Evolutionary conservation across 768 basidiomycete species (phyloP).

Genomic region (Trametes meyenii): DNA sequence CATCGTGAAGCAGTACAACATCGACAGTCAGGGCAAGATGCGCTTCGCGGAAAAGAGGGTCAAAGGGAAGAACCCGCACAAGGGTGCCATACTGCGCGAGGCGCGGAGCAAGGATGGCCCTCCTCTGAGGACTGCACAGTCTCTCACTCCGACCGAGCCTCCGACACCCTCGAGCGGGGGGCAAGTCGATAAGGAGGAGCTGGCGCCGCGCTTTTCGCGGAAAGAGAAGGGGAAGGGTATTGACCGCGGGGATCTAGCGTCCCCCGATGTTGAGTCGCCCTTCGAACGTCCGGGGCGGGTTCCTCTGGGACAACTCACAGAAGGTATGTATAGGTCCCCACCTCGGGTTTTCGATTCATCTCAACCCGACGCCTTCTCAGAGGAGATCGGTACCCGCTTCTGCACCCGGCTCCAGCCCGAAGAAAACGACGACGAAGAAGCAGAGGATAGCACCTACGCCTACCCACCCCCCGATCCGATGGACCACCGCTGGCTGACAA

Average conservation of each 20-base stretch:
- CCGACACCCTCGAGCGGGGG: neutral
- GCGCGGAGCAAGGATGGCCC: neutral
- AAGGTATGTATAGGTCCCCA: neutral
- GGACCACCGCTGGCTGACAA: slow-evolving; percentile 12
- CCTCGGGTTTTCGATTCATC: too few species aligned
- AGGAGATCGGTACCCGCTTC: neutral
- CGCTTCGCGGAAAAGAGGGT: neutral
- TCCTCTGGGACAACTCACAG: neutral
- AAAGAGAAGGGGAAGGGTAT: slow-evolving; percentile 10
- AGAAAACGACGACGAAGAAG: neutral
- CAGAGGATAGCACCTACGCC: neutral
- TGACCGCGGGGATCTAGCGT: neutral
- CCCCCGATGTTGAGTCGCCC: neutral
- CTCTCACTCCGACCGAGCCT: neutral
- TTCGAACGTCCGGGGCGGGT: neutral
- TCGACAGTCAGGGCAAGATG: neutral
- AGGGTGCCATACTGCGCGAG: neutral
- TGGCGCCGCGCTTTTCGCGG: neutral
- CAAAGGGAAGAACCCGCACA: slow-evolving; percentile 5
- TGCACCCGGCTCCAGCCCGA: neutral
- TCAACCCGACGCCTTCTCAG: neutral
- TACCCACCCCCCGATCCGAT: slow-evolving; percentile 9
- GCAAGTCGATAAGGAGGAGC: too few species aligned
- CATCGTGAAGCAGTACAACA: neutral
- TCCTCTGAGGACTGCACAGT: neutral